phyloP scores from a whole-genome alignment of 768 basidiomycete species.

The Royoungia palumana region DNA sequence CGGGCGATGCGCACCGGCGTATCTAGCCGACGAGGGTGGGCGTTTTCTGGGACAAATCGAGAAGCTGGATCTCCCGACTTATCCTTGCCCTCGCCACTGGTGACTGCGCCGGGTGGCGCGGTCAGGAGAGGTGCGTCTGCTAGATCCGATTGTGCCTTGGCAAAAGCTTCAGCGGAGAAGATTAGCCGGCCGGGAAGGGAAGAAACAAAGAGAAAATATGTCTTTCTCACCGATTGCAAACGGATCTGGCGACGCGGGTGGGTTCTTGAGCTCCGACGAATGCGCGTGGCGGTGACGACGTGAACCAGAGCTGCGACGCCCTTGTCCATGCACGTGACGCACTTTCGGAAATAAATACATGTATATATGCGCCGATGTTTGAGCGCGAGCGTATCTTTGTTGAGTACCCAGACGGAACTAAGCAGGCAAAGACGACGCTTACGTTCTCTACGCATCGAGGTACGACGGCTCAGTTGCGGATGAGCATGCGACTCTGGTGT shows the following conservation, averaged over 20 bases:
- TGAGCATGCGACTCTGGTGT: neutral
- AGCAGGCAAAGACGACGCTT: neutral
- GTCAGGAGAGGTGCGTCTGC: conserved; percentile 1
- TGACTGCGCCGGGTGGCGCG: neutral
- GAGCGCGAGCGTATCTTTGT: neutral
- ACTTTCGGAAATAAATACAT: neutral
- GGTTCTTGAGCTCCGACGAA: conserved; percentile 1
- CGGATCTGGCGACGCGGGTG: conserved; percentile 10
- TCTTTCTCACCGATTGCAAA: conserved; percentile 21
- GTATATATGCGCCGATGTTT: neutral
- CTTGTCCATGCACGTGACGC: conserved; percentile 2
- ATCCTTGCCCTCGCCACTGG: neutral
- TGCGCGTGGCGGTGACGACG: conserved; percentile 6
- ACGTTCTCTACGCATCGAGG: conserved; percentile 16
- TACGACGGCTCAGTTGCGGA: neutral
- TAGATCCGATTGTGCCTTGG: conserved; percentile 12
- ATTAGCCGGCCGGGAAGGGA: neutral
- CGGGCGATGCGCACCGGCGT: conserved; percentile 8
- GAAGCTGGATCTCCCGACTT: neutral
- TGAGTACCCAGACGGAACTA: neutral
- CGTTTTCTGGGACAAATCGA: neutral
- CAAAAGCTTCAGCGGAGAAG: conserved; percentile 15
- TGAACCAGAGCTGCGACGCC: conserved; percentile 11
- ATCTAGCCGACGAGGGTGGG: neutral
- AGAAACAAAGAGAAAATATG: no score